Conservation (phyloP, 78 protist species). For the Protostelium mycophagum region DNA sequence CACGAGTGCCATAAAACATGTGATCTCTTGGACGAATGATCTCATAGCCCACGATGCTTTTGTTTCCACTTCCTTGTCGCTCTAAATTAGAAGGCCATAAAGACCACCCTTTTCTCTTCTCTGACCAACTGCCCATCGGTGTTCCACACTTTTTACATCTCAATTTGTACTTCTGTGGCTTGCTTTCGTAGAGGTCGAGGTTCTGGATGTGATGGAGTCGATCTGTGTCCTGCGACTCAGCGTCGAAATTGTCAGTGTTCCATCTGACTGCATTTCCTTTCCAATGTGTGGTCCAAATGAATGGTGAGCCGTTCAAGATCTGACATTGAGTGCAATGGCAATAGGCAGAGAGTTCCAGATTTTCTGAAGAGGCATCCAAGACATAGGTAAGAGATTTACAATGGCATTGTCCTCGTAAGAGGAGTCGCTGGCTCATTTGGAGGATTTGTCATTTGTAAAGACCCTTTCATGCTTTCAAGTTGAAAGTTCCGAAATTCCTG, state of each 20-base stretch:
- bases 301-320: not conserved
- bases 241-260: not conserved
- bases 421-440: too few species aligned
- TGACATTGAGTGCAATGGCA: not conserved
- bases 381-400: not conserved
- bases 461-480: too few species aligned
- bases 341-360: not conserved
- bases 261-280: not conserved
- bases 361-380: not conserved
- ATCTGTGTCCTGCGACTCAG: not conserved
- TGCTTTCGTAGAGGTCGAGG: not conserved
- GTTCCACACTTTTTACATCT: not conserved
- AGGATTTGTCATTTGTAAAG: too few species aligned
- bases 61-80: not conserved
- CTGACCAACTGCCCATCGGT: not conserved
- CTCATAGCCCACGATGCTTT: not conserved
- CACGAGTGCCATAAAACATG: not conserved
- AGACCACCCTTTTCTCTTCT: not conserved
- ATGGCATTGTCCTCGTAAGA: not conserved
- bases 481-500: too few species aligned
- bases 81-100: not conserved
- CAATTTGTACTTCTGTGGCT: not conserved
- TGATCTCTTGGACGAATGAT: not conserved
- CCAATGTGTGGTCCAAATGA: not conserved
- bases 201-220: not conserved